Base-by-base conservation (phyloP, 257 asterid species). In the Thymus quinquecostatus region DNA sequence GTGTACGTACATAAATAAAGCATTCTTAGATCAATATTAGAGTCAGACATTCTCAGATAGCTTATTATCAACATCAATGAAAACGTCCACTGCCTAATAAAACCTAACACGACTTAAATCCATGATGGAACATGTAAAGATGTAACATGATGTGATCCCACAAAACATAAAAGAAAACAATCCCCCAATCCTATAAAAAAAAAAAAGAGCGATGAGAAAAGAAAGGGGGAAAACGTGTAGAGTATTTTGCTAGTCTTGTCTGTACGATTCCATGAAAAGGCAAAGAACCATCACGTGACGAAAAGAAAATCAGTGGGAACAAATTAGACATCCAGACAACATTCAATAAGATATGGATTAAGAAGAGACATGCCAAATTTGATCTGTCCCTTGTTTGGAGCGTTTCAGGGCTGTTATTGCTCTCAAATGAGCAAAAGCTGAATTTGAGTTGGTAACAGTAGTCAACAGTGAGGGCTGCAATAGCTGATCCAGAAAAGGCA, bases 381-480 rank as follows among this genome's bases (percentile, higher is more conserved):
- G 94, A 76, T 84, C 81, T 67, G 94, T 80, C 74, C 89, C 98
- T 61, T 87, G 81, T 78, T 82, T 92, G 69, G 96, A 82, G 73
- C 99, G 99, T 75, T 90, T 95, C 62, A 90, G 84, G 13, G 95
- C 96, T 71, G 99, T 88, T 80, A 95, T 95, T 79, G 96, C 99
- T 82, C 94, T 88, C 79, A 95, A 85, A 84, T 95, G 99, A 64
- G 97, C 85, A 76, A 86, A 86, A 66, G 99, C 97, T 77, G 99
- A 87, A 12, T 85, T 83, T 64, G 98, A 95, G 84, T 95, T 92
- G 79, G 99, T 95, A 61, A 95, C 94, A 71, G 99, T 95, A 13
- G 97, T 92, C 78, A 95, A 89, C 82, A 95, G 76, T 63, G 99
- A 92, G 53, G 98, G 98, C 83, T 92, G 99, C 84, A 95, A 75